Evolutionary conservation across 306 rosid genomes (phyloP), one percentile per base, ranked within the genome.

Genomic region (Prunus salicina): DNA sequence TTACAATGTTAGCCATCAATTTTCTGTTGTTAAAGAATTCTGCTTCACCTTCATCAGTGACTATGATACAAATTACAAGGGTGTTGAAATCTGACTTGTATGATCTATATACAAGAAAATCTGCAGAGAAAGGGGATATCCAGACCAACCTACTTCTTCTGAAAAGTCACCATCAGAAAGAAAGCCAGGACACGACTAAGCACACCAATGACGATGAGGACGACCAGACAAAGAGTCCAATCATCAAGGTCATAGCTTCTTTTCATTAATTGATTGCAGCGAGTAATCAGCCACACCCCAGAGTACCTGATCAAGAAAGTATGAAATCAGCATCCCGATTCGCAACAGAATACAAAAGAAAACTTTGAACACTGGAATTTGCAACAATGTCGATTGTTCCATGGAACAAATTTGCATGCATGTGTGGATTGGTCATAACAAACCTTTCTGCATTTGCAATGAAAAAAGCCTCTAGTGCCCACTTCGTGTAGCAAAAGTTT

Each of bases 271-370:
- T 87, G 85, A 77, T 82, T 78, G 78, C 97, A 91, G 6, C 97
- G 97, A n/a, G 93, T 88, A 64, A 91, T 91, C 81, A 91, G 78
- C 97, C 97, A 89, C 56, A 91, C 95, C 55, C 97, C 97, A 6
- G 95, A 86, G 57, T 89, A 88, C 93, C 97, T 91, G 88, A 51
- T 51, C 58, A 76, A 30, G 34, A 66, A 67, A 56, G 38, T 3
- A 57, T 27, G 49, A 47, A 9, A 32, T 67, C 34, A 60, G 51
- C 61, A 51, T 69, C 65, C 65, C 16, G 49, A 69, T 27, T 22
- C 11, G 34, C 13, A 19, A 45, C 24, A 65, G 27, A 66, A 68
- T 30, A 9, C 24, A 5, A 27, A 38, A 18, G 75, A 66, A 30
- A 15, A 56, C 62, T 20, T 52, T 22, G 20, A 25, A 56, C 62